A percentile compares a stretch with the other conserved stretches of the same genome.
Conservation (phyloP, 352 stramenopile genomes). For the Globisporangium lucens region DNA sequence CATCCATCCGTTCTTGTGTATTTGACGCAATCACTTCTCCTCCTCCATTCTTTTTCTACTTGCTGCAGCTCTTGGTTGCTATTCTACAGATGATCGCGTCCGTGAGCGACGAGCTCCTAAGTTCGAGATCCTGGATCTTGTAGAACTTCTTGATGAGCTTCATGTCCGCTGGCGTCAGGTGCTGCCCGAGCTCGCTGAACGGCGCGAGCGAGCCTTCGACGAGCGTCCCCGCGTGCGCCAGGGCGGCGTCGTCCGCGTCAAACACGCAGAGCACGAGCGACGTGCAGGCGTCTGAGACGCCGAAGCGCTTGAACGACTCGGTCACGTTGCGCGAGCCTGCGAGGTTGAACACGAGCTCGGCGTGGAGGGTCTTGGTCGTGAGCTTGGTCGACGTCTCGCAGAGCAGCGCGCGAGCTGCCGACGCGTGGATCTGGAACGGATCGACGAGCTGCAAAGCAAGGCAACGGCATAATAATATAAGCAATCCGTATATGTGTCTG, state of each 20-base stretch:
- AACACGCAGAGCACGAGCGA: constrained; percentile 73
- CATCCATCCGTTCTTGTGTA: background rate
- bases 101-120: constrained; percentile 53
- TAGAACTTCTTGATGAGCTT: constrained; percentile 77
- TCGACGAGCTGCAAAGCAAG: constrained; percentile 47
- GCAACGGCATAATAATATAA: background rate
- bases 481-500: background rate
- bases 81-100: constrained; percentile 79
- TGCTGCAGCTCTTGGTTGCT: constrained; percentile 86
- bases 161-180: constrained; percentile 46
- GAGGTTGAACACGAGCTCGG: constrained; percentile 86
- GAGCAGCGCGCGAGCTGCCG: constrained; percentile 66
- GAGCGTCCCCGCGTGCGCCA: constrained; percentile 34
- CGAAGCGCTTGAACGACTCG: constrained; percentile 81
- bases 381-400: constrained; percentile 52
- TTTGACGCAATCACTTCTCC: background rate
- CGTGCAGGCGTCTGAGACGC: constrained; percentile 50
- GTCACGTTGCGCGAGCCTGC: constrained; percentile 79
- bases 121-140: constrained; percentile 81
- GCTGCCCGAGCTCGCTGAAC: constrained; percentile 42
- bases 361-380: constrained; percentile 75
- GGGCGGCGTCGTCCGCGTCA: constrained; percentile 47
- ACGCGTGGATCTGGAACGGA: constrained; percentile 73
- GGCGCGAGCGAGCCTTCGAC: constrained; percentile 52
- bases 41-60: constrained; percentile 30